Evolutionary conservation across 2,329 filamentous ascomycete genomes (phyloP).

Genomic region (Fusarium fujikuroi): DNA sequence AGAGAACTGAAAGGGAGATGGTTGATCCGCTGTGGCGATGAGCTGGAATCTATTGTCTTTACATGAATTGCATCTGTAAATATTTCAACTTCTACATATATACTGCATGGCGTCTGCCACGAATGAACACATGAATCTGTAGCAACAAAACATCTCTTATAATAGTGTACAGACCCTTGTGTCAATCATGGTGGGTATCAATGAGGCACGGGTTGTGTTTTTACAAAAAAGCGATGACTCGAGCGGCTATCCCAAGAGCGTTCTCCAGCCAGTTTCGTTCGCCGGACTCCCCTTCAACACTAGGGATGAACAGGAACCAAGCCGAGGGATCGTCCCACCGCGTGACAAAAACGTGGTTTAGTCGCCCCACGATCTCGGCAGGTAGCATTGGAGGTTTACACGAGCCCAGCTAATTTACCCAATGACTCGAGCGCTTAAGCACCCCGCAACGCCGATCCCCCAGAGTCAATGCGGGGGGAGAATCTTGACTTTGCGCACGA

Average conservation of each 20-base stretch:
- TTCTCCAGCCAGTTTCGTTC: no score
- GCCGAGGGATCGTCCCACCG: neutral
- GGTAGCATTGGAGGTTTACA: neutral
- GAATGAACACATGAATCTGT: neutral
- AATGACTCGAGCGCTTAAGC: slow-evolving; percentile 28
- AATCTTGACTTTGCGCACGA: slow-evolving; percentile 11
- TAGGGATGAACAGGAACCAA: neutral
- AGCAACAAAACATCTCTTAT: neutral
- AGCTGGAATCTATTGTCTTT: neutral
- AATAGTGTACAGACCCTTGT: rapidly evolving
- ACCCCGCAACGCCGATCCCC: slow-evolving; percentile 27
- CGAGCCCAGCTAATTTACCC: neutral
- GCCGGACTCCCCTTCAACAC: neutral
- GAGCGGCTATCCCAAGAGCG: neutral
- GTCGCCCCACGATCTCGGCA: neutral
- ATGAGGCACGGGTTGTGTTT: no score
- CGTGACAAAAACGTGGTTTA: neutral
- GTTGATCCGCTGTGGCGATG: neutral
- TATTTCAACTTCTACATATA: neutral
- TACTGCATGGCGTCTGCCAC: neutral
- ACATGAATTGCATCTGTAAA: slow-evolving; percentile 15
- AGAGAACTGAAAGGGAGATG: rapidly evolving
- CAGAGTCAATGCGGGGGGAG: slow-evolving; percentile 12
- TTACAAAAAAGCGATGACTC: no score
- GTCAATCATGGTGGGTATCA: rapidly evolving